phyloP scores from a whole-genome alignment of 106 monocot genomes.

The Hemerocallis citrina region DNA sequence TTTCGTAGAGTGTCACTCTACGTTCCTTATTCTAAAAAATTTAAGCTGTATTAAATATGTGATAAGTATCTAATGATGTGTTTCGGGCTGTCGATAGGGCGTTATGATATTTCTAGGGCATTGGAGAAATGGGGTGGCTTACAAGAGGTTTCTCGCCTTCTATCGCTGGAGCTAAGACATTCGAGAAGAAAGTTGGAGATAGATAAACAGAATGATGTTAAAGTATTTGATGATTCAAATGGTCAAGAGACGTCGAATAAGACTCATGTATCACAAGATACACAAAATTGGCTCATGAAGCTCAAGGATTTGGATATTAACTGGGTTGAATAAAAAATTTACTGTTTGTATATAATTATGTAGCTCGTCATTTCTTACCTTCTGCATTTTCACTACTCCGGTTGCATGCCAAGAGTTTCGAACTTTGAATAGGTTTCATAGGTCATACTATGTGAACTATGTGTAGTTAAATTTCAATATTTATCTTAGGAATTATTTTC shows the following conservation, averaged over 20 bases:
- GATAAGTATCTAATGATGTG: no score
- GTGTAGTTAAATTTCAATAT: no score
- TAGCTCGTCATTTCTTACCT: no score
- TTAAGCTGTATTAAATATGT: no score
- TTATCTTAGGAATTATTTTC: no score
- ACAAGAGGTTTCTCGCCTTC: constrained; percentile 82
- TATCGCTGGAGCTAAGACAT: constrained; percentile 63
- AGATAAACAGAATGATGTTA: constrained; percentile 15
- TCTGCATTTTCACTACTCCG: no score
- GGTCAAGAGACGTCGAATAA: constrained; percentile 15
- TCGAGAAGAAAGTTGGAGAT: constrained; percentile 19
- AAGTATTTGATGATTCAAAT: neutral
- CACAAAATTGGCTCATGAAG: constrained; percentile 79
- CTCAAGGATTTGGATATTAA: constrained; percentile 78
- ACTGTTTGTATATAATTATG: neutral
- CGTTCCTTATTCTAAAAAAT: no score
- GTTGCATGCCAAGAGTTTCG: no score
- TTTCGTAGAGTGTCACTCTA: no score
- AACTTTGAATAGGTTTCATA: no score
- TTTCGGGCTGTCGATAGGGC: constrained; percentile 33
- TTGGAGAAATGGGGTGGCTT: constrained; percentile 98
- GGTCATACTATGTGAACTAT: no score
- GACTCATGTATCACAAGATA: constrained; percentile 48
- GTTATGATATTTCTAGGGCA: constrained; percentile 91
- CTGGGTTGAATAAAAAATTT: constrained; percentile 48